These are phyloP conservation scores for Globisporangium uncinulatum DNA, from an alignment of 352 stramenopile genomes.

Conservation along the genomic window DNA sequence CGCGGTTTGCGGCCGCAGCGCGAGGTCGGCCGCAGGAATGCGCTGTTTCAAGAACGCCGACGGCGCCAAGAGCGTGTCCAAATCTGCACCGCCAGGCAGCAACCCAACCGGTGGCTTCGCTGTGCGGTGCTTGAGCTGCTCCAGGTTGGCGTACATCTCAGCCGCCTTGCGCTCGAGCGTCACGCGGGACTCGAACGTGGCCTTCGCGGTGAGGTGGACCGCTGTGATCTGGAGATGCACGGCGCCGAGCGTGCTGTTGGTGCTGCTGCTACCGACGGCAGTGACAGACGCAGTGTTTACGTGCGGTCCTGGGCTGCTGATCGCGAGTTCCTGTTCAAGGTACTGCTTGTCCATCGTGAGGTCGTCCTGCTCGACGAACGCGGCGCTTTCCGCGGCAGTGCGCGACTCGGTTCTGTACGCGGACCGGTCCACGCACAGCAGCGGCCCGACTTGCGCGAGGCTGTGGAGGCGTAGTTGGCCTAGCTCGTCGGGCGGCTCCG, in stretches of 20 bases:
- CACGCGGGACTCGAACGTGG: constrained; percentile 28
- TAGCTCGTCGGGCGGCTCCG: neutral
- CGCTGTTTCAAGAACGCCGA: constrained; percentile 52
- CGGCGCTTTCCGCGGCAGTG: constrained; percentile 3
- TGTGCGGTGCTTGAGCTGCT: constrained; percentile 11
- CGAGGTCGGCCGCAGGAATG: constrained; percentile 26
- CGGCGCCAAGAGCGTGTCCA: constrained; percentile 23
- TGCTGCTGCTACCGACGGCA: neutral
- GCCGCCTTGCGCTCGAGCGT: constrained; percentile 39
- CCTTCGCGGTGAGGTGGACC: constrained; percentile 32
- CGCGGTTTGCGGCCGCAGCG: constrained; percentile 40
- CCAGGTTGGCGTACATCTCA: constrained; percentile 56
- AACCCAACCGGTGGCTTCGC: neutral
- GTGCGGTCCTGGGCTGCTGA: constrained; percentile 19
- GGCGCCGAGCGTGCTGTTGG: constrained; percentile 16
- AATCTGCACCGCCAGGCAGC: neutral
- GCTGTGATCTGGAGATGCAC: constrained; percentile 37
- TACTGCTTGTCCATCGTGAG: constrained; percentile 58
- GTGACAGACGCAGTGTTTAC: constrained; percentile 9
- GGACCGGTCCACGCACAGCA: constrained; percentile 31
- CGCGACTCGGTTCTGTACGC: constrained; percentile 17
- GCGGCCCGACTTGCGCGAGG: constrained; percentile 33
- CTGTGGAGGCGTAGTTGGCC: constrained; percentile 30
- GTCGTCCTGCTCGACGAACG: constrained; percentile 36
- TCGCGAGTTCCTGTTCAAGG: constrained; percentile 48